Evolutionary conservation across 176 grass and related monocot genomes (phyloP).

Genomic region (Secale cereale): DNA sequence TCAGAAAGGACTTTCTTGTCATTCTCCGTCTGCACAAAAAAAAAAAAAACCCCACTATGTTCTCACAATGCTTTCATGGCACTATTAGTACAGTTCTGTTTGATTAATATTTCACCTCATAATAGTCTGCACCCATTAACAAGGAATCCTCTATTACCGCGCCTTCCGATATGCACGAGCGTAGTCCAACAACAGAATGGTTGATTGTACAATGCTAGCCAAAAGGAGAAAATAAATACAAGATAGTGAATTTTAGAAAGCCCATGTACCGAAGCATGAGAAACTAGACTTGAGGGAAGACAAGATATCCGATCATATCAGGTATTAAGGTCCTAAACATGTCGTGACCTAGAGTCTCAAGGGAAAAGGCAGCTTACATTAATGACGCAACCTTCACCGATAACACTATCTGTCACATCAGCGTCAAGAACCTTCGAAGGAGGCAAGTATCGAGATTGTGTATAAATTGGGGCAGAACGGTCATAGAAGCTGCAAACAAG

Average conservation of each 20-base stretch:
- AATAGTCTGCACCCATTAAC: slow-evolving; percentile 98
- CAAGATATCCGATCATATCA: not conserved
- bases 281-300: not conserved
- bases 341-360: not conserved
- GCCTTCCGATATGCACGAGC: slow-evolving; percentile 91
- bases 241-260: slow-evolving; percentile 4
- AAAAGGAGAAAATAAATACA: slow-evolving; percentile 9
- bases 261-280: not conserved
- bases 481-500: slow-evolving; percentile 76
- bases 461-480: slow-evolving; percentile 87
- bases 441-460: slow-evolving; percentile 85
- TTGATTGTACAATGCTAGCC: slow-evolving; percentile 79
- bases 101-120: slow-evolving; percentile 59
- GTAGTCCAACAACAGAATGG: slow-evolving; percentile 90
- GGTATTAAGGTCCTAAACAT: not conserved
- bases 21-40: slow-evolving; percentile 68
- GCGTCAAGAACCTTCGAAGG: slow-evolving; percentile 95
- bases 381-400: slow-evolving; percentile 95
- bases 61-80: not conserved
- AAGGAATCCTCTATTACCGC: slow-evolving; percentile 88
- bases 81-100: not conserved
- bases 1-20: slow-evolving; percentile 68
- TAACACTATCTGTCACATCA: slow-evolving; percentile 89
- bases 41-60: not conserved
- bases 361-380: slow-evolving; percentile 58